Percentiles rank a stretch among this genome's conserved stretches.
Evolutionary conservation across 75 land plant genomes (phyloP).

Genomic region (Isoetes taiwanensis): DNA sequence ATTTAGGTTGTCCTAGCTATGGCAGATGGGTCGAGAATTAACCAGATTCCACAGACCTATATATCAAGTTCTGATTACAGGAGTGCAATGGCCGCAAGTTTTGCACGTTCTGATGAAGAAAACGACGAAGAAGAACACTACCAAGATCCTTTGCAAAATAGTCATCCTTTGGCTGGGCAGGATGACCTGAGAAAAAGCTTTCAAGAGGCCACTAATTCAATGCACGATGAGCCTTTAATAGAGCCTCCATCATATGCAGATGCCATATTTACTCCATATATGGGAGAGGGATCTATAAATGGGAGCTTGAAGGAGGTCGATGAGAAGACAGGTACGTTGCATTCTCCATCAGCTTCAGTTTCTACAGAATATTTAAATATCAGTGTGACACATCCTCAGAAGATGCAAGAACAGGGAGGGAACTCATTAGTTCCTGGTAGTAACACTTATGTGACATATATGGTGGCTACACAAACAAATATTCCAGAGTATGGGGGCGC

Average conservation of each 20-base stretch:
- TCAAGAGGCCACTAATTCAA: conserved; percentile 2
- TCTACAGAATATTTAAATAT: conserved; percentile 42
- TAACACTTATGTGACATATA: conserved; percentile 45
- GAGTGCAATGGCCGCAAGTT: too few relatives aligned
- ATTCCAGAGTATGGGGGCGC: conserved; percentile 30
- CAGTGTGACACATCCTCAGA: conserved; percentile 65
- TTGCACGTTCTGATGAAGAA: too few relatives aligned
- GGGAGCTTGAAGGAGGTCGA: conserved; percentile 2
- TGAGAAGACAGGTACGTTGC: background rate
- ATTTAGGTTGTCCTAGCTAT: too few relatives aligned
- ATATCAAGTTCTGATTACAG: too few relatives aligned
- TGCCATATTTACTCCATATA: conserved; percentile 53
- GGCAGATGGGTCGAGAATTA: too few relatives aligned
- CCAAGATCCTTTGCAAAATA: conserved; percentile 10
- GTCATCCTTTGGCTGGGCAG: too few relatives aligned
- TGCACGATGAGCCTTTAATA: conserved; percentile 26
- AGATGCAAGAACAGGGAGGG: conserved; percentile 41
- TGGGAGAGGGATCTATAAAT: conserved; percentile 16
- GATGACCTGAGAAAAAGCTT: conserved; percentile 11
- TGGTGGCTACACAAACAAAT: conserved; percentile 52
- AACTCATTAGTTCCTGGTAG: conserved; percentile 61
- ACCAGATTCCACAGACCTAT: too few relatives aligned
- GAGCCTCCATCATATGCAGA: conserved; percentile 95
- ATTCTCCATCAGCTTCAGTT: conserved; percentile 18
- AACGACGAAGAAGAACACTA: too few relatives aligned